Base-by-base conservation (phyloP, 2,329 filamentous ascomycete species). In the Pseudogymnoascus sp. region DNA sequence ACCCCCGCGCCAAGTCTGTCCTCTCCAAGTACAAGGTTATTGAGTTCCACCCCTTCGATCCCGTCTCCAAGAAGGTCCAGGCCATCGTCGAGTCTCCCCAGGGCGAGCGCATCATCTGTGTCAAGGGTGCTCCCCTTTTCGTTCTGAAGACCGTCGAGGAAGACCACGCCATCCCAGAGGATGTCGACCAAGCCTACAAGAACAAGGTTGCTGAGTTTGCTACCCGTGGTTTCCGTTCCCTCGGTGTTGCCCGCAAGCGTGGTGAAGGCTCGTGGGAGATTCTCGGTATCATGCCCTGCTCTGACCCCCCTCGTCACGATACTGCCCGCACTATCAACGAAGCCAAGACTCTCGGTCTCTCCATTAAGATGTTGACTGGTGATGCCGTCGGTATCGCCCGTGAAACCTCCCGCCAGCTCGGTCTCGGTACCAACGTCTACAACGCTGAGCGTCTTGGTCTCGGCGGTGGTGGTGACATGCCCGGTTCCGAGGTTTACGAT, bases 351-450 rank as follows among this genome's bases (percentile, higher is more conserved):
- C 85, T 96, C 64, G 91, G 91, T 81, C 82, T 96, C 66, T 92
- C 89, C 69, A 92, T 96, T 79, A 96, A 96, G 84, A 96, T 96
- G 91, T 84, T 96, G 79, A 96, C 92, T 78, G 91, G 91, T 83
- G 91, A 96, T 75, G 91, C 92, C 69, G 91, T 96, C 74, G 92
- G 91, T 77, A 96, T 96, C 75, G 91, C 91, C 70, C 88, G 90
- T 80, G 91, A 96, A 78, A 95, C 91, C 70, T 94, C 91, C 62
- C 90, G 91, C 72, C 90, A 94, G 78, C 88, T 96, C 68, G 91
- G 91, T 80, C 87, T 96, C 65, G 91, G 91, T 72, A 94, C 91
- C 73, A 96, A 96, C 77, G 87, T 96, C 72, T 96, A 95, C 82
- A 94, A 96, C 73, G 90, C 91, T 77, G 91, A 96, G 79, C 89